Percentiles rank a stretch among this genome's conserved stretches.
phyloP scores from a whole-genome alignment of 2,329 filamentous ascomycete species.

The Acrocalymma vagum region DNA sequence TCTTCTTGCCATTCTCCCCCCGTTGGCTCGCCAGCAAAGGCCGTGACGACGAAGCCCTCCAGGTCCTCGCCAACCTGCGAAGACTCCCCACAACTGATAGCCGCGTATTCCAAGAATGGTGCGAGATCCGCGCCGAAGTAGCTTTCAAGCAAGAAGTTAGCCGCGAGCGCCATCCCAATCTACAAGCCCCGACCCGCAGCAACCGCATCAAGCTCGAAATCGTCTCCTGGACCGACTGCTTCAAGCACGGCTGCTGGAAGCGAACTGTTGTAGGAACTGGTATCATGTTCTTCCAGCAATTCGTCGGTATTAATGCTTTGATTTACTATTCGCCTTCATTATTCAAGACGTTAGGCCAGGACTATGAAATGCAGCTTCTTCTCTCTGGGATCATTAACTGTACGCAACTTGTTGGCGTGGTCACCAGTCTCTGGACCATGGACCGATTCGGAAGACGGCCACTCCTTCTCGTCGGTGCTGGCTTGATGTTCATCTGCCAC shows the following conservation, averaged over 20 bases:
- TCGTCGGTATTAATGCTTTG: constrained; percentile 54
- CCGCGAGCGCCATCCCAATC: constrained; percentile 45
- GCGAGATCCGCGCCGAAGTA: constrained; percentile 63
- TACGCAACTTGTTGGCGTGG: constrained; percentile 52
- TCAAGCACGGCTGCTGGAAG: constrained; percentile 55
- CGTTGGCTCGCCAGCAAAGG: constrained; percentile 59
- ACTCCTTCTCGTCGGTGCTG: constrained; percentile 52
- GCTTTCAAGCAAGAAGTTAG: constrained; percentile 60
- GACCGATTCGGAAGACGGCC: constrained; percentile 52
- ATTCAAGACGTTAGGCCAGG: constrained; percentile 67
- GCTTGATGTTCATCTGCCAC: constrained; percentile 60
- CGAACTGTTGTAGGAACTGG: constrained; percentile 52
- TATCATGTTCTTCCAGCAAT: constrained; percentile 56
- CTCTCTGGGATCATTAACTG: constrained; percentile 72
- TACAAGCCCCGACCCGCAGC: constrained; percentile 39
- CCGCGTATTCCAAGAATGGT: constrained; percentile 62
- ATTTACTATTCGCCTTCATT: constrained; percentile 70
- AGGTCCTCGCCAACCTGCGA: constrained; percentile 59
- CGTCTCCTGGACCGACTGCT: constrained; percentile 57
- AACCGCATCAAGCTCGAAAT: constrained; percentile 55
- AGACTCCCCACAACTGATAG: constrained; percentile 58
- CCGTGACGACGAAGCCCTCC: constrained; percentile 57
- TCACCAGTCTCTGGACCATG: constrained; percentile 53
- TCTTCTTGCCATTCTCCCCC: constrained; percentile 63
- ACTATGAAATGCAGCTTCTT: constrained; percentile 63